Evolutionary conservation across 805 yeast genomes (phyloP), one percentile per base, ranked within the genome.

Genomic region (Blastobotrys americana): DNA sequence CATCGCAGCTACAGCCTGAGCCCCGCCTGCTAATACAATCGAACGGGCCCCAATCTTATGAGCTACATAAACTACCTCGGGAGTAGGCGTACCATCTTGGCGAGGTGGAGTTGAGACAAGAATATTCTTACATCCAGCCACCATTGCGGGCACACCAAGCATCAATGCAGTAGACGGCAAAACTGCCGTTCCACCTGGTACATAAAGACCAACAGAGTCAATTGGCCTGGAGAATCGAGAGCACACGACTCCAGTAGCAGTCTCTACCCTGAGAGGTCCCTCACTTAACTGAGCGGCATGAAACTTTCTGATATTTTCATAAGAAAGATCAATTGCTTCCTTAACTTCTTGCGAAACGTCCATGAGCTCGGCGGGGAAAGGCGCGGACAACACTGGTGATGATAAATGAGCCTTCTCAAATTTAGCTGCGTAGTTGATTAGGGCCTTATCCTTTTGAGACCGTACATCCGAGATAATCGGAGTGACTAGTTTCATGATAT

Each of bases 171-270:
- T 93, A 16, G 97, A 90, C 35, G 99, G 99, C 53, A 93, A 74
- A 27, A 93, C 90, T 2, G 99, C 99, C 37, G 97, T 88, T 55
- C 99, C 99, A 56, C 99, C 99, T 44, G 99, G 99, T 48, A 93
- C 85, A 61, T 93, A 93, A 48, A 94, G 75, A 49, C 98, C 99
- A 44, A 93, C 98, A 48, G 77, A 80, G 59, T 87, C 95, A 55
- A 93, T 88, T 4, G 98, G 93, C 58, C 96, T 80, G 13, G 97
- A 84, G 65, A 93, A 93, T 57, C 99, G 79, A 16, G 95, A 85
- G 69, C 98, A 93, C 43, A 75, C 67, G 20, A 93, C 97, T 54
- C 98, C 98, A 2, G 95, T 94, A 47, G 84, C 73, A 0, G 99
- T 93, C 67, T 90, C 97, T 34, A 93, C 95, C 5, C 73, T 73